Base-by-base conservation (phyloP, 2,329 filamentous ascomycete genomes). In the Lecanicillium sp. region DNA sequence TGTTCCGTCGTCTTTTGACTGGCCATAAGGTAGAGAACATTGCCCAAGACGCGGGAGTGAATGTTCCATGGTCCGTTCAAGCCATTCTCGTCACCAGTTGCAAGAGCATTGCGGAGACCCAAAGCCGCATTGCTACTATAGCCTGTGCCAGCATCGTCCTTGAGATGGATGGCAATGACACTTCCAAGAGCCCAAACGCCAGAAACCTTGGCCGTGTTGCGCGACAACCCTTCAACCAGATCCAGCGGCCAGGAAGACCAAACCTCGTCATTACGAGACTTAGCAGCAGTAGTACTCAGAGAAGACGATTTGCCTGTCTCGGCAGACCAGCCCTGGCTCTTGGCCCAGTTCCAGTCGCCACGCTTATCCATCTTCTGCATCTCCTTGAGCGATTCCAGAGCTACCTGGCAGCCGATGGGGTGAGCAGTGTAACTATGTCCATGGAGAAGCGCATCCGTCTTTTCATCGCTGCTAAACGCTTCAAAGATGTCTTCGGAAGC, bases 381-480 rank as follows among this genome's bases (percentile, higher is more conserved):
- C 29, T 68, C 67, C 8, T 59, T 55, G 8, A 94, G 55, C 1
- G 78, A 80, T 36, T 77, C 74, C n/a, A 82, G 67, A 0, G 83
- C 87, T 0, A 94, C 84, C 32, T 82, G 75, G 49, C 85, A 94
- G 1, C 86, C 87, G 2, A 92, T 73, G 0, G 87, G 73, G 56
- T 94, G 85, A 0, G 86, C 86, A 0, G 86, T 94, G 59, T 94
- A 94, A 56, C 84, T 90, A 55, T 94, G 86, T 0, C 86, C 86
- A 49, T 94, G 87, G 4, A 94, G 64, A 5, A 94, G 60, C 0
- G 86, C 86, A 48, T 90, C 84, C 1, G 75, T 78, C 61, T 92
- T 94, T 35, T 86, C 78, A 1, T 74, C 66, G 37, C 80, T 80
- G 11, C 75, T 63, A 52, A 94, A 94, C 0, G 77, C 75, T 2